Evolutionary conservation across 192 early-diverging fungal genomes (phyloP), one percentile per base, ranked within the genome.

Genomic region (Linnemannia hyalina): DNA sequence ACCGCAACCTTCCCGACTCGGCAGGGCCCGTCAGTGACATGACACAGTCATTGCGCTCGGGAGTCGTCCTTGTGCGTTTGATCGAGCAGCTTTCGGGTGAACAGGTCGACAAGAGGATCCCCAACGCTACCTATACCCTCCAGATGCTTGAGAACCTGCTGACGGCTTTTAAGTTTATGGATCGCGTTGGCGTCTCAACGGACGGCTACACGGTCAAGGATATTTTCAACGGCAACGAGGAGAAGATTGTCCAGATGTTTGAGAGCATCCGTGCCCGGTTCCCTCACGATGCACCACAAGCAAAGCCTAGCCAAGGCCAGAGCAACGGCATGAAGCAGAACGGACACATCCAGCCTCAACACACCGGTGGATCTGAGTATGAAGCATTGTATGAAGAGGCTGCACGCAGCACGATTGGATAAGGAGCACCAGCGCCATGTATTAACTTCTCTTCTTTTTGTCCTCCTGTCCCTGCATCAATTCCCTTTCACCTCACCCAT

Each of bases 91-190:
- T 91, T 11, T 89, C 88, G 41, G 83, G 87, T 41, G 89, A 91
- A 55, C 70, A 78, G 47, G 90, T 91, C 2, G 77, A 78, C 69
- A 80, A 84, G 47, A 73, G 88, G 42, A 80, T 87, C 32, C 88
- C 83, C 20, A 63, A 75, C 41, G 86, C 87, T 68, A 83, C 83
- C 29, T 83, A 84, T 74, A 91, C 86, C 75, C 88, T 91, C 73
- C 81, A 80, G 46, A 87, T 91, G 86, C 75, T 91, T 13, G 90
- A 91, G 76, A 89, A 88, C 41, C 82, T 91, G 71, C 82, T 89
- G 32, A 84, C 90, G 10, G 90, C 90, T 2, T 89, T 91, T 68
- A 91, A 91, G 73, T 91, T 91, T 38, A 91, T 91, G 90, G 90
- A 89, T 23, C 76, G 88, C 9, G 90, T 89, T 63, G 90, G 90